Conservation (phyloP, 352 stramenopile genomes). For the Stramenopiles sp. region DNA sequence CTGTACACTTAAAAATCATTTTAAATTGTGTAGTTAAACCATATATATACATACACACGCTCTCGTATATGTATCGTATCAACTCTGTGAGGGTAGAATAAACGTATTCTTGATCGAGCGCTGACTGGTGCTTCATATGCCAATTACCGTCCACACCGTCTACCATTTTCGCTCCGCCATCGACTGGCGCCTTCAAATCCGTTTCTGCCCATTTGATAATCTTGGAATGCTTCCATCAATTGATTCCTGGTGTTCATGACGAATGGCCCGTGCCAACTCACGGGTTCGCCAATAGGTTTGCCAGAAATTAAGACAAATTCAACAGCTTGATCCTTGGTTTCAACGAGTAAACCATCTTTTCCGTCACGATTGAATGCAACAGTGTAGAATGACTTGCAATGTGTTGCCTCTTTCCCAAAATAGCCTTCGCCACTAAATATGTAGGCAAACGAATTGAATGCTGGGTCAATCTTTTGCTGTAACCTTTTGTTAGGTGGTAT, state of each 20-base stretch:
- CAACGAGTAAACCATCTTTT: slow-evolving; percentile 32
- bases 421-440: slow-evolving; percentile 25
- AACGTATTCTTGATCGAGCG: not conserved
- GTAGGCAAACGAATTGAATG: slow-evolving; percentile 34
- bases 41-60: not conserved
- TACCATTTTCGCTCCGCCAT: slow-evolving; percentile 36
- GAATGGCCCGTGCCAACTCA: slow-evolving; percentile 44
- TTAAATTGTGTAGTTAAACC: not conserved
- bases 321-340: slow-evolving; percentile 25
- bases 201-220: slow-evolving; percentile 37
- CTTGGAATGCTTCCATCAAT: slow-evolving; percentile 35
- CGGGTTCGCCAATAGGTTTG: slow-evolving; percentile 37
- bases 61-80: not conserved
- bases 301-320: slow-evolving; percentile 41
- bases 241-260: slow-evolving; percentile 40
- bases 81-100: not conserved
- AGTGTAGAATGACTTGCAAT: not conserved
- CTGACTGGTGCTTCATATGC: not conserved
- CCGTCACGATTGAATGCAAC: not conserved
- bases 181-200: slow-evolving; percentile 39
- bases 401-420: not conserved
- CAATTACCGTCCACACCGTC: not conserved
- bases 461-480: slow-evolving; percentile 27
- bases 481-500: slow-evolving; percentile 28
- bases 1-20: too few species aligned